Evolutionary conservation across 2,329 filamentous ascomycete species (phyloP).

Genomic region (Fulvia fulva): DNA sequence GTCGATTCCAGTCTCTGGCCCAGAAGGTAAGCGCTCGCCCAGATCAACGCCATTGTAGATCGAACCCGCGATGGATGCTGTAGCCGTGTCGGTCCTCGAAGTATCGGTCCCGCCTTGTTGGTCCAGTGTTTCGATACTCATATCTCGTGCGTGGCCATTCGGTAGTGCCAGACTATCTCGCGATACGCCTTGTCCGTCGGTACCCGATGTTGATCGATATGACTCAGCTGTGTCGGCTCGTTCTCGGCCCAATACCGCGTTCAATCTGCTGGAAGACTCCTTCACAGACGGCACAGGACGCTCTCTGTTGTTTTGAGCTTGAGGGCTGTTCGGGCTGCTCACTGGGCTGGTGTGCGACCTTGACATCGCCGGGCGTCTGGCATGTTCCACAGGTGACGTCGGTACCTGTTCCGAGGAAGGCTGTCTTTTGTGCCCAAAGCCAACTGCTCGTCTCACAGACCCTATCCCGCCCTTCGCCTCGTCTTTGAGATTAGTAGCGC

Average conservation of each 20-base stretch:
- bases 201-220: not conserved
- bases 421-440: conserved; percentile 43
- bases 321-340: conserved; percentile 27
- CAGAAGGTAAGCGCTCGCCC: conserved; percentile 50
- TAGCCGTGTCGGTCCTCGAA: conserved; percentile 10
- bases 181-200: not conserved
- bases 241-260: conserved; percentile 11
- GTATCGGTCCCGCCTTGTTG: conserved; percentile 2
- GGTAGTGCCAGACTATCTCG: conserved; percentile 11
- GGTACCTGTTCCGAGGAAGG: conserved; percentile 30
- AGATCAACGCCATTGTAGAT: conserved; percentile 58
- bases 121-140: conserved; percentile 6
- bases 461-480: conserved; percentile 80
- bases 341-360: conserved; percentile 26
- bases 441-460: conserved; percentile 81
- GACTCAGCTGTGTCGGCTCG: conserved; percentile 13
- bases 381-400: conserved; percentile 5
- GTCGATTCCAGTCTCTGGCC: conserved; percentile 46
- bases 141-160: conserved; percentile 2
- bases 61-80: conserved; percentile 56
- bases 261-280: conserved; percentile 19
- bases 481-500: conserved; percentile 71
- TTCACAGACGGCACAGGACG: conserved; percentile 10
- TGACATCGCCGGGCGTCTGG: conserved; percentile 19
- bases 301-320: conserved; percentile 5